phyloP scores from a whole-genome alignment of 345 rosid species.

The Eucalyptus decipiens region DNA sequence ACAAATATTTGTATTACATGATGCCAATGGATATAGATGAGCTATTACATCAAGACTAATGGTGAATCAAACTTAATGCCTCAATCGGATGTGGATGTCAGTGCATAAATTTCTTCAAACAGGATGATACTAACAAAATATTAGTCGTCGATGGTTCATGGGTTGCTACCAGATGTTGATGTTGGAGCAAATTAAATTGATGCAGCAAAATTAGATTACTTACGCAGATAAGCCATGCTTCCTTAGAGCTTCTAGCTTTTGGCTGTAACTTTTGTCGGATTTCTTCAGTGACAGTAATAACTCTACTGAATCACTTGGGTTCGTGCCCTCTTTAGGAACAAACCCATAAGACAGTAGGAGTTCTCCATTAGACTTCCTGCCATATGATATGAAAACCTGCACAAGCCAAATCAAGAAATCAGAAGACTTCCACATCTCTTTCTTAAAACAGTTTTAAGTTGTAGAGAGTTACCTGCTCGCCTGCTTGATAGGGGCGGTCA shows the following conservation, averaged over 20 bases:
- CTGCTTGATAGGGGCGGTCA: conserved; percentile 81
- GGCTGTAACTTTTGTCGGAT: conserved; percentile 65
- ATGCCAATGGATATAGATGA: not conserved
- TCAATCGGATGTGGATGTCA: not conserved
- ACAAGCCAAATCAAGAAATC: not conserved
- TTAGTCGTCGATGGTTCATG: not conserved
- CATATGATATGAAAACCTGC: conserved; percentile 98
- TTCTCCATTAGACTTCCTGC: conserved; percentile 91
- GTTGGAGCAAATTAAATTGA: not conserved
- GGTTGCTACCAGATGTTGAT: not conserved
- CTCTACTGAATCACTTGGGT: conserved; percentile 88
- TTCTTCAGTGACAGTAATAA: conserved; percentile 57
- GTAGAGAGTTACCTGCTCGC: conserved; percentile 75
- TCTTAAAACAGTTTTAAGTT: not conserved
- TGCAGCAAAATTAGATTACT: conserved; percentile 1
- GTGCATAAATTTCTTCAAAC: not conserved
- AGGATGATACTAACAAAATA: not conserved
- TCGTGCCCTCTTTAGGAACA: conserved; percentile 88
- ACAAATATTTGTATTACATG: not conserved
- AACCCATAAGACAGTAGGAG: conserved; percentile 84
- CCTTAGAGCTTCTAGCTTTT: conserved; percentile 67
- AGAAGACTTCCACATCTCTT: not conserved
- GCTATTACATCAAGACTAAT: not conserved
- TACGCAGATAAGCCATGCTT: conserved; percentile 75
- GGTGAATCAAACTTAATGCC: not conserved